Base-by-base conservation (phyloP, 1,284 basidiomycete genomes). In the Rhodotorula sp. region DNA sequence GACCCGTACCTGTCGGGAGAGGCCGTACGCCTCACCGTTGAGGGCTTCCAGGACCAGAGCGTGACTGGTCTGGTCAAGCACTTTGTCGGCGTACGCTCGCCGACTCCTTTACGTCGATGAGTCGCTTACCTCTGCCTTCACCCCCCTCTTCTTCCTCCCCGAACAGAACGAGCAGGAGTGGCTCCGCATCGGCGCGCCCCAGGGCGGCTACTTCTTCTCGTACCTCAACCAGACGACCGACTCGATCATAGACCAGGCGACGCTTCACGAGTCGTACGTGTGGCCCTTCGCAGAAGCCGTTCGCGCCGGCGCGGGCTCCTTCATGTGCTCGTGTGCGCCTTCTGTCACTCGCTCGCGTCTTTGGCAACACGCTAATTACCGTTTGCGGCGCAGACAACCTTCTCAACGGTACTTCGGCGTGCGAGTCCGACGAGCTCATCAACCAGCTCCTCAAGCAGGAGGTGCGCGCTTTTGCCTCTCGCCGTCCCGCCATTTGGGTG, bases 221-320 rank as follows among this genome's bases (percentile, higher is more conserved):
- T 85, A 92, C 12, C 89, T 91, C 77, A 91, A 92, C 78, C 84
- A 90, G 41, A 91, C 91, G 2, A 82, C 90, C 12, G 37, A 66
- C 39, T 80, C 81, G 57, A 78, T 82, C 67, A 82, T 83, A 70
- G 74, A 56, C 44, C 29, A 48, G 13, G 39, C 54, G 4, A 64
- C 61, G 7, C 32, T 36, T 1, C 55, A 55, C 21, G 61, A 73
- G 59, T 32, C 54, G 2, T 67, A 70, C 55, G 48, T 57, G 3
- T 70, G 54, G 27, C 55, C 60, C 1, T 64, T 68, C 37, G 39
- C 71, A 2, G 64, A 86, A 70, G 88, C 88, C 58, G 87, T 92
- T 22, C 86, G 88, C 83, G 90, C 90, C 0, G 90, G 90, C 50
- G 88, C 90, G 10, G 85, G 88, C 1, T 86, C 87, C 57, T 84